Evolutionary conservation across 441 rosid species (phyloP).

Genomic region (Bocquillonia castaneifolia): DNA sequence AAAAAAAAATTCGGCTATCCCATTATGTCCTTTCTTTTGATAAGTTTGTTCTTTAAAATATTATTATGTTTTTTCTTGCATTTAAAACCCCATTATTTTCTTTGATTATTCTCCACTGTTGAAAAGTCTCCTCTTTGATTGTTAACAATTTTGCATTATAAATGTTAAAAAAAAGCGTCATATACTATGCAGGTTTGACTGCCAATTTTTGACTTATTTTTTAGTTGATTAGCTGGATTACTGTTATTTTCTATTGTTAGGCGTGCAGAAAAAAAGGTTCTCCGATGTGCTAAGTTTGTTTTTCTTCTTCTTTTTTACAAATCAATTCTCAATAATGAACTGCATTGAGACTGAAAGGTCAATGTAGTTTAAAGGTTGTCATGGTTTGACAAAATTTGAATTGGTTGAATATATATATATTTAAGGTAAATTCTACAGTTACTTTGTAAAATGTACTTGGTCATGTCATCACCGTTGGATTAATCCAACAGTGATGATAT

Average conservation of each 20-base stretch:
- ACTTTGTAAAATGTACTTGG: too few species aligned
- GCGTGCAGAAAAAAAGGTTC: not conserved
- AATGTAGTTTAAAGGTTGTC: not conserved
- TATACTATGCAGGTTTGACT: conserved; percentile 27
- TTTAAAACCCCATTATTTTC: not conserved
- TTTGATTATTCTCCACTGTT: conserved; percentile 28
- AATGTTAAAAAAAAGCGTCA: too few species aligned
- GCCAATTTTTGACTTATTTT: conserved; percentile 29
- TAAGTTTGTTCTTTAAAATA: not conserved
- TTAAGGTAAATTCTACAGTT: not conserved
- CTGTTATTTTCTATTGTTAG: not conserved
- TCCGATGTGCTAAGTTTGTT: conserved; percentile 5
- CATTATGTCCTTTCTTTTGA: not conserved
- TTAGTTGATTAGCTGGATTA: conserved; percentile 19
- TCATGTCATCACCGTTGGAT: too few species aligned
- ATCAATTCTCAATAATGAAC: conserved; percentile 38
- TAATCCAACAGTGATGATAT: too few species aligned
- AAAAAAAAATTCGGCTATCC: not conserved
- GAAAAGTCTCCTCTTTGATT: conserved; percentile 30
- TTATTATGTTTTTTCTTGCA: not conserved
- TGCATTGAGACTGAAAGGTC: conserved; percentile 30
- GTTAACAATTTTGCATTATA: conserved; percentile 12
- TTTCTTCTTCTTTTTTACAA: conserved; percentile 40
- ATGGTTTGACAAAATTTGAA: not conserved
- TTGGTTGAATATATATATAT: not conserved